Conservation (phyloP, 2,329 filamentous ascomycete genomes). For the Aspergillus ruber region DNA sequence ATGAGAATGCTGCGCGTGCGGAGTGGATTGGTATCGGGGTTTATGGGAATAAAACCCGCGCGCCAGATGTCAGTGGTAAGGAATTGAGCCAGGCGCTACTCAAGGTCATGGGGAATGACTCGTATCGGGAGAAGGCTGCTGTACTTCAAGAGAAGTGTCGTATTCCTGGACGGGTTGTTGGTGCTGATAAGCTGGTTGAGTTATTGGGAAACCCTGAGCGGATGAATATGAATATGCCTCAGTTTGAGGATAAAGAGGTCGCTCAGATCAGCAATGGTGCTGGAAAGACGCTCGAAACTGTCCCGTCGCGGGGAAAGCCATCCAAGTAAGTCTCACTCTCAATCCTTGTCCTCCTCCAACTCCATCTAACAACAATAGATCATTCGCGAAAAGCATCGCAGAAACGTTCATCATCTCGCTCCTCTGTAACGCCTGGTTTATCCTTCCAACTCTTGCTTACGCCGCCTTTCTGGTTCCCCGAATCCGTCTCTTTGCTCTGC, state of each 20-base stretch:
- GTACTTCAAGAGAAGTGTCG: conserved; percentile 13
- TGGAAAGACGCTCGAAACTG: conserved; percentile 7
- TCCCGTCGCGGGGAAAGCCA: conserved; percentile 2
- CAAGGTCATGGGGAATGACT: conserved; percentile 13
- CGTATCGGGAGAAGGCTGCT: conserved; percentile 13
- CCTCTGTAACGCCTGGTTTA: conserved; percentile 15
- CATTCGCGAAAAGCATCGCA: conserved; percentile 4
- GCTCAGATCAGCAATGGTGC: conserved; percentile 8
- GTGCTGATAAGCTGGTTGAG: conserved; percentile 16
- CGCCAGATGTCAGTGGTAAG: conserved; percentile 24
- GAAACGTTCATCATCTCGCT: conserved; percentile 10
- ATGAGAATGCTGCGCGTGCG: conserved; percentile 37
- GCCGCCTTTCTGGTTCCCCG: conserved; percentile 74
- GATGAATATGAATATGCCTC: conserved; percentile 12
- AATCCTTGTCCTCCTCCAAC: too few relatives aligned
- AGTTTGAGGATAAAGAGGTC: conserved; percentile 6
- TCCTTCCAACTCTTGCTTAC: conserved; percentile 65
- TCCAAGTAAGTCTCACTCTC: conserved; percentile 5
- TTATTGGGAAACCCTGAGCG: conserved; percentile 12
- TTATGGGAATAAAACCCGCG: conserved; percentile 27
- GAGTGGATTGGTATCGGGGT: conserved; percentile 39
- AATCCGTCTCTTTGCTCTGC: conserved; percentile 61
- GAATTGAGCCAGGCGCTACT: conserved; percentile 23
- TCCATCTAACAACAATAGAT: conserved; percentile 2
- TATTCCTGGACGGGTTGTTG: conserved; percentile 12